Percentiles rank a stretch among this genome's conserved stretches.
Evolutionary conservation across 208 protist species (phyloP).

Genomic region (Acanthamoeba culbertsoni): DNA sequence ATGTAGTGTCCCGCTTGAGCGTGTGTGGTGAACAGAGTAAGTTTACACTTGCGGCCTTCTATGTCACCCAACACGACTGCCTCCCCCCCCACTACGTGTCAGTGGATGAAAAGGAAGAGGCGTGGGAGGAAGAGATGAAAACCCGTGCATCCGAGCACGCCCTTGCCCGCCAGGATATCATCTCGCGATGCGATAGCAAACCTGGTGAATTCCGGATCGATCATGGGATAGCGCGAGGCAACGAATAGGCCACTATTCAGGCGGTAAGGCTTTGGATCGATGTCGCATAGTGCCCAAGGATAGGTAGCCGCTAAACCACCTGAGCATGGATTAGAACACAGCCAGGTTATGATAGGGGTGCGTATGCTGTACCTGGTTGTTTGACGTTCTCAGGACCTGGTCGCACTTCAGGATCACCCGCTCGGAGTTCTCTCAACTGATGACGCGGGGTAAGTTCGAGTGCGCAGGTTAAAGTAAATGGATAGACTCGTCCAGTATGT

Average conservation of each 20-base stretch:
- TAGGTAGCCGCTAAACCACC: not conserved
- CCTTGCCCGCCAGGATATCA: slow-evolving; percentile 16
- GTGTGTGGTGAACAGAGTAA: not conserved
- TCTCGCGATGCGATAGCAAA: not conserved
- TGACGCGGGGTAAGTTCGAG: not conserved
- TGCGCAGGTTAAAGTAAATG: not conserved
- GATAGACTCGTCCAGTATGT: not conserved
- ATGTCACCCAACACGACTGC: slow-evolving; percentile 14
- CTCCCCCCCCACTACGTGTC: not conserved
- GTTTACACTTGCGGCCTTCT: not conserved
- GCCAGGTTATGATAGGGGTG: not conserved
- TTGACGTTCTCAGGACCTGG: not conserved
- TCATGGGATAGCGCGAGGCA: not conserved
- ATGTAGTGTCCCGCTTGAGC: slow-evolving; percentile 18
- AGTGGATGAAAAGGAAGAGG: not conserved
- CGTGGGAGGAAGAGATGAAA: not conserved
- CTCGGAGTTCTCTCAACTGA: not conserved
- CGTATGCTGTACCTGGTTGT: not conserved
- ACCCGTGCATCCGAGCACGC: not conserved
- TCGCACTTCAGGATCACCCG: not conserved
- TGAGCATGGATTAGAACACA: not conserved
- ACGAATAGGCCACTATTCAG: slow-evolving; percentile 29
- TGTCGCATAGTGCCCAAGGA: not conserved
- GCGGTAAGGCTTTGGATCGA: slow-evolving; percentile 19
- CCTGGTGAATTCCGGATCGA: not conserved